Percentiles rank a stretch among this genome's conserved stretches.
Evolutionary conservation across 2,329 filamentous ascomycete species (phyloP).

Genomic region (Diaporthe eres): DNA sequence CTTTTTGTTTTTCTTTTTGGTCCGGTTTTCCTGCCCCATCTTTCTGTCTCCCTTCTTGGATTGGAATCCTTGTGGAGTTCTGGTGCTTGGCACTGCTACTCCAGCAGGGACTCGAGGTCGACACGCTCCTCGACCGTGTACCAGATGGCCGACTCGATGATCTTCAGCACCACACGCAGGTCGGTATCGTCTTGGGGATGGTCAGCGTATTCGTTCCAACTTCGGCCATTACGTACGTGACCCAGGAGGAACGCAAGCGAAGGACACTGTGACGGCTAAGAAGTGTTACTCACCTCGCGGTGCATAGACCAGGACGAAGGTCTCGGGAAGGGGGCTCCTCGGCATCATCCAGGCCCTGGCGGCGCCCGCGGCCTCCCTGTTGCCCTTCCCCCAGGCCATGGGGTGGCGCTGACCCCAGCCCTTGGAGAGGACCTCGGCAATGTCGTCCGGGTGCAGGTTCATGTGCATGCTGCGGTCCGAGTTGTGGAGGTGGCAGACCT

Average conservation of each 20-base stretch:
- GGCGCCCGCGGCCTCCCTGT: neutral
- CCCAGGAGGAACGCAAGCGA: neutral
- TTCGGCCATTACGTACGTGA: no score
- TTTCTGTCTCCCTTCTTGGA: neutral
- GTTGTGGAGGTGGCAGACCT: conserved; percentile 85
- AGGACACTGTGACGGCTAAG: neutral
- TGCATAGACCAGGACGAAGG: conserved; percentile 88
- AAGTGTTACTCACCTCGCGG: conserved; percentile 66
- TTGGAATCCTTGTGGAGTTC: no score
- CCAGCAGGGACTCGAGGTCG: conserved; percentile 38
- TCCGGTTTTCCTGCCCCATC: neutral
- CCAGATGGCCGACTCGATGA: conserved; percentile 83
- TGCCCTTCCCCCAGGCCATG: conserved; percentile 71
- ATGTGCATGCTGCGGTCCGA: conserved; percentile 84
- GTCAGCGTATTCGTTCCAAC: conserved; percentile 30
- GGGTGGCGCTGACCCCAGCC: conserved; percentile 85
- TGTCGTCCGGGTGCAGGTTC: conserved; percentile 84
- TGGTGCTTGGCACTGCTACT: neutral
- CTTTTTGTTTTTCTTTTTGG: neutral
- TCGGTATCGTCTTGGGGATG: conserved; percentile 69
- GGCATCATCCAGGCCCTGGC: conserved; percentile 32
- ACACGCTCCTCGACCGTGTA: conserved; percentile 60
- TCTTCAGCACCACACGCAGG: conserved; percentile 74
- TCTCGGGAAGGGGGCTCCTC: conserved; percentile 77
- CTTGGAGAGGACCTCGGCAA: conserved; percentile 77